phyloP scores from a whole-genome alignment of 148 eudicot species.

The Chenopodium berlandieri region DNA sequence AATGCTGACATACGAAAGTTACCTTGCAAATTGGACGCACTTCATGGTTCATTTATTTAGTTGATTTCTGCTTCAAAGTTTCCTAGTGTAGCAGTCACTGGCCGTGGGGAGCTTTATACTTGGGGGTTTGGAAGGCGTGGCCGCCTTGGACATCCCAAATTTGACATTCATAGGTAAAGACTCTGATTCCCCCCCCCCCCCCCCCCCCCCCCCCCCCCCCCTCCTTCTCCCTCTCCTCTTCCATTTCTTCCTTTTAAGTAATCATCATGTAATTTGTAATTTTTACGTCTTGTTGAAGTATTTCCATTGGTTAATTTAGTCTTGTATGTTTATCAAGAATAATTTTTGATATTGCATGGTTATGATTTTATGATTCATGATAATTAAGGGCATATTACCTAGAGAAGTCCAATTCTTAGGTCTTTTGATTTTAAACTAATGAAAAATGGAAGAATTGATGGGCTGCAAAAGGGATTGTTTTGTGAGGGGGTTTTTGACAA shows the following conservation, averaged over 20 bases:
- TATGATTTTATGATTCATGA: background rate
- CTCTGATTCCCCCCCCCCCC: background rate
- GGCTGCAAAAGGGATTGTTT: background rate
- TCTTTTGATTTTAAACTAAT: background rate
- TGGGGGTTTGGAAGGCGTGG: constrained; percentile 99
- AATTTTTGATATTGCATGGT: no score
- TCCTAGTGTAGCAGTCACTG: constrained; percentile 91
- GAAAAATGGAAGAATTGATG: background rate
- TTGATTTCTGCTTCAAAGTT: constrained; percentile 84
- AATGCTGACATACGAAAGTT: constrained; percentile 90
- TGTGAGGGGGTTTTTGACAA: background rate
- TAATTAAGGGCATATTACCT: background rate
- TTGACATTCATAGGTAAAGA: constrained; percentile 90
- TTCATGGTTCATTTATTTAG: constrained; percentile 75
- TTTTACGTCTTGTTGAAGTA: background rate
- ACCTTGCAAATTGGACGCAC: constrained; percentile 92
- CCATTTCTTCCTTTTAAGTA: background rate
- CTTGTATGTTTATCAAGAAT: background rate
- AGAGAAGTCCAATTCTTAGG: background rate
- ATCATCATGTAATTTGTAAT: background rate
- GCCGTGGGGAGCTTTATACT: constrained; percentile 81
- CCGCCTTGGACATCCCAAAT: constrained; percentile 97
- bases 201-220: background rate
- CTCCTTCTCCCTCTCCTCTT: background rate
- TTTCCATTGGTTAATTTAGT: background rate